Evolutionary conservation across 495 filamentous ascomycete genomes (phyloP).

Genomic region (Hypoxylon subgilvum): DNA sequence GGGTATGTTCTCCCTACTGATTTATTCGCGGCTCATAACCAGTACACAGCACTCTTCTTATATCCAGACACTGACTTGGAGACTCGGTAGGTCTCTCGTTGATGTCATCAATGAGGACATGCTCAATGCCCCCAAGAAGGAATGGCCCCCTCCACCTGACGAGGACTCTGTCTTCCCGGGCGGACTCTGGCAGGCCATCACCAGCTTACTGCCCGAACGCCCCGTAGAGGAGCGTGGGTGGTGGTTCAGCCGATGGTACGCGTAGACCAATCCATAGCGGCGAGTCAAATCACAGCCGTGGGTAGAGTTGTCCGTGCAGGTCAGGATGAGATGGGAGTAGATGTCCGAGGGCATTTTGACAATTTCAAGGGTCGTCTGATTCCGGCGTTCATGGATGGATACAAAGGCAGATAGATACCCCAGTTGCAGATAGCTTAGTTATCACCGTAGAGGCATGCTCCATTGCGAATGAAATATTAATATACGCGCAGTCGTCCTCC

Average conservation of each 20-base stretch:
- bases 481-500: background rate
- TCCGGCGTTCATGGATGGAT: constrained; percentile 25
- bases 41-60: background rate
- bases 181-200: constrained; percentile 38
- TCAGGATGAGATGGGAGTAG: too few relatives aligned
- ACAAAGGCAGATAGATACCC: constrained; percentile 15
- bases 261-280: too few relatives aligned
- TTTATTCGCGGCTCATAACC: background rate
- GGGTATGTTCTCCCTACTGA: constrained; percentile 56
- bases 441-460: background rate
- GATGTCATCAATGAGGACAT: constrained; percentile 35
- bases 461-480: background rate
- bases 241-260: too few relatives aligned
- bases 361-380: background rate
- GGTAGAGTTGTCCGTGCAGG: too few relatives aligned
- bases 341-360: too few relatives aligned
- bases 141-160: constrained; percentile 37
- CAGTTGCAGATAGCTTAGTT: background rate
- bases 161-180: constrained; percentile 30
- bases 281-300: too few relatives aligned
- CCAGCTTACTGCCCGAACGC: constrained; percentile 20
- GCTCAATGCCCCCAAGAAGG: constrained; percentile 6
- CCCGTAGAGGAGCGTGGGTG: too few relatives aligned
- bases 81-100: constrained; percentile 35
- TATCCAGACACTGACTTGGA: background rate